A percentile compares a stretch with the other conserved stretches of the same genome.
Evolutionary conservation across 257 asterid genomes (phyloP).

Genomic region (Perilla frutescens): DNA sequence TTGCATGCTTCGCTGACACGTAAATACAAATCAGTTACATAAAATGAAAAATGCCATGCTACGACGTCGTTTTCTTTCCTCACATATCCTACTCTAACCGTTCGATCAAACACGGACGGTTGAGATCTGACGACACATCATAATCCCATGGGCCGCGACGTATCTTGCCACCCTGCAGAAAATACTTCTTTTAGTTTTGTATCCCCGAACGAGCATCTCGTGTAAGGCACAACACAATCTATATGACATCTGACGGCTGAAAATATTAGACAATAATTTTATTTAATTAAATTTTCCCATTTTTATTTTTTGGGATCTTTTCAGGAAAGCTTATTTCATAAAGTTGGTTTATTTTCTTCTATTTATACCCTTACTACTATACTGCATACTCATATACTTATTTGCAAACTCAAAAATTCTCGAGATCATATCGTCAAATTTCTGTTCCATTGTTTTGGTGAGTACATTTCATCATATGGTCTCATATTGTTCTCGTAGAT

Average conservation of each 20-base stretch:
- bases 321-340: constrained; percentile 26
- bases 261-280: not conserved
- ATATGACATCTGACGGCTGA: constrained; percentile 28
- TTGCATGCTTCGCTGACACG: constrained; percentile 58
- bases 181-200: constrained; percentile 24
- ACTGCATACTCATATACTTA: not conserved
- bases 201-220: constrained; percentile 52
- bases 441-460: constrained; percentile 26
- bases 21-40: constrained; percentile 37
- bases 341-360: constrained; percentile 27
- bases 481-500: no score
- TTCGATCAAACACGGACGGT: constrained; percentile 38
- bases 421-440: not conserved
- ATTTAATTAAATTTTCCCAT: not conserved
- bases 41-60: not conserved
- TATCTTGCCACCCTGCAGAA: constrained; percentile 33
- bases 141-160: constrained; percentile 37
- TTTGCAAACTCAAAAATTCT: constrained; percentile 2
- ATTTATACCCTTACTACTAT: constrained; percentile 32
- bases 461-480: constrained; percentile 2
- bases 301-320: constrained; percentile 23
- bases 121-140: constrained; percentile 34
- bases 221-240: constrained; percentile 49
- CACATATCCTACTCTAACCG: constrained; percentile 33
- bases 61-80: constrained; percentile 43